Conservation (phyloP, 768 basidiomycete genomes). For the Dacryopinax primogenitus region DNA sequence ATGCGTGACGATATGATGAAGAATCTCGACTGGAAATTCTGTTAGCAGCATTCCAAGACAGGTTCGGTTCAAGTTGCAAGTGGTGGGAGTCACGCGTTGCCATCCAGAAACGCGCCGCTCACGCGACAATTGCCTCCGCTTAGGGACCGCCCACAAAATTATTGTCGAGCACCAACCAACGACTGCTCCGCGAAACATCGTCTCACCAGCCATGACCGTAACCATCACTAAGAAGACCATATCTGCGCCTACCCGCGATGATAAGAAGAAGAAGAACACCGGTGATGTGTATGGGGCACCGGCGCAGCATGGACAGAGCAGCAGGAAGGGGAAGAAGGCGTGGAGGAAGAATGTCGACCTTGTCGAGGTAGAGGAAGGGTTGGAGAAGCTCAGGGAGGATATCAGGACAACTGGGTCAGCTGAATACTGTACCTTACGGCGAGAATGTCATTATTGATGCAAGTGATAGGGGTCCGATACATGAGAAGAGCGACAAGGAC, state of each 20-base stretch:
- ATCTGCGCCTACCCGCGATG: not conserved
- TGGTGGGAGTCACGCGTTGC: too few relatives aligned
- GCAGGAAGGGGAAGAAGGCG: conserved; percentile 79
- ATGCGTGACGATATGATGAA: not conserved
- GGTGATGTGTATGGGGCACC: conserved; percentile 26
- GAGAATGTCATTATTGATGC: too few relatives aligned
- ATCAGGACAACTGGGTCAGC: conserved; percentile 68
- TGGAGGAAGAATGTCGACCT: conserved; percentile 92
- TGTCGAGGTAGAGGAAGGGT: conserved; percentile 55
- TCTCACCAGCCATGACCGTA: not conserved
- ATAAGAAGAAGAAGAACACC: conserved; percentile 7
- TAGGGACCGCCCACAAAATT: conserved; percentile 6
- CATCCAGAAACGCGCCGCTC: too few relatives aligned
- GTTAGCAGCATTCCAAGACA: not conserved
- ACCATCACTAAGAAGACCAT: not conserved
- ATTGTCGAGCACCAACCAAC: not conserved
- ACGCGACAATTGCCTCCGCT: not conserved
- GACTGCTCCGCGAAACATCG: not conserved
- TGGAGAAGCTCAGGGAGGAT: conserved; percentile 68
- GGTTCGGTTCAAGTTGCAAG: too few relatives aligned
- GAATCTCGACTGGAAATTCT: not conserved
- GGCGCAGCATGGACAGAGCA: conserved; percentile 40
- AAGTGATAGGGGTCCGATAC: conserved; percentile 44
- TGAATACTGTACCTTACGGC: conserved; percentile 4
- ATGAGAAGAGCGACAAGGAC: conserved; percentile 56